Percentiles rank a stretch among this genome's conserved stretches.
Evolutionary conservation across 2,329 filamentous ascomycete species (phyloP).

Genomic region (Parascedosporium putredinis): DNA sequence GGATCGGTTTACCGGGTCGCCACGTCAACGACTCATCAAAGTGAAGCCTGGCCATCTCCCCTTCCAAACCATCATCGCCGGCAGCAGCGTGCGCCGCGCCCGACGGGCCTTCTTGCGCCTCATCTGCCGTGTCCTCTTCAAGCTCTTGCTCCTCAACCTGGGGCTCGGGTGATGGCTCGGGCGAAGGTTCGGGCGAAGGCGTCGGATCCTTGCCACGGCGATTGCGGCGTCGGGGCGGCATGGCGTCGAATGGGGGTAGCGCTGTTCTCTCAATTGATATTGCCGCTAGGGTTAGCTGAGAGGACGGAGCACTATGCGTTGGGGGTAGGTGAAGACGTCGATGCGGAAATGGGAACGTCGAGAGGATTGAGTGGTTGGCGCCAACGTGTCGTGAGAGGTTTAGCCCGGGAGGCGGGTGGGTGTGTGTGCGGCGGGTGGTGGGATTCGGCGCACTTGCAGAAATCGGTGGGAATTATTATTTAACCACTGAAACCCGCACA

Average conservation of each 20-base stretch:
- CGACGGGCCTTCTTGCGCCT: slow-evolving; percentile 11
- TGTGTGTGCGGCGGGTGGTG: background rate
- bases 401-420: background rate
- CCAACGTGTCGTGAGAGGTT: no score
- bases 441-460: slow-evolving; percentile 1
- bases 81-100: slow-evolving; percentile 10
- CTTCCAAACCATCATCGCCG: slow-evolving; percentile 8
- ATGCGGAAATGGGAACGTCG: background rate
- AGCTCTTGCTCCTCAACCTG: slow-evolving; percentile 9
- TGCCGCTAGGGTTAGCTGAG: background rate
- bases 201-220: slow-evolving; percentile 73
- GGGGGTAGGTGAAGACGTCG: background rate
- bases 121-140: slow-evolving; percentile 4
- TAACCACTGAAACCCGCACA: no score
- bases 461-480: no score
- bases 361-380: background rate
- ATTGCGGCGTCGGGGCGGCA: slow-evolving; percentile 61
- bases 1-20: slow-evolving; percentile 82
- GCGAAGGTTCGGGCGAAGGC: slow-evolving; percentile 1
- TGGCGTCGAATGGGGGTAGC: slow-evolving; percentile 16
- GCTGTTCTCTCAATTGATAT: background rate
- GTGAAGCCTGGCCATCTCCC: slow-evolving; percentile 39
- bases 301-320: background rate
- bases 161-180: slow-evolving; percentile 5
- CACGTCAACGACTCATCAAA: slow-evolving; percentile 86